Conservation (phyloP, 2,329 filamentous ascomycete genomes). For the Fusarium redolens region DNA sequence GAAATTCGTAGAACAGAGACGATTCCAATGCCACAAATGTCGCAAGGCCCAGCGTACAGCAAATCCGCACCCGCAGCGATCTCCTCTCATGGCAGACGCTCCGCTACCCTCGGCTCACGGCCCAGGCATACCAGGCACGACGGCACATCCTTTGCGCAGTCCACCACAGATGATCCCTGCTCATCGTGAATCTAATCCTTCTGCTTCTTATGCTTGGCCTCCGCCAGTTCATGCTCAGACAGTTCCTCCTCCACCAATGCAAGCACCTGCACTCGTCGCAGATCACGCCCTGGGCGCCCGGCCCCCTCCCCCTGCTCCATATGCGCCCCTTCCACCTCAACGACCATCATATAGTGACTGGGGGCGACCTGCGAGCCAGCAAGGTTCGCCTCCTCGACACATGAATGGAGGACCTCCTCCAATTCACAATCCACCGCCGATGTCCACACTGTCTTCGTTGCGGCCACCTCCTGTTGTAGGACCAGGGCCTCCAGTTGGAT, state of each 20-base stretch:
- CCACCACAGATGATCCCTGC: conserved; percentile 44
- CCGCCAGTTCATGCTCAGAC: conserved; percentile 39
- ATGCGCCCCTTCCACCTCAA: conserved; percentile 44
- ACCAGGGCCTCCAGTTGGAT: conserved; percentile 48
- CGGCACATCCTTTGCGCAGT: conserved; percentile 44
- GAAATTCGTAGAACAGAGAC: conserved; percentile 69
- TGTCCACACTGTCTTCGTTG: conserved; percentile 57
- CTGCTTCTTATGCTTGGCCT: conserved; percentile 42
- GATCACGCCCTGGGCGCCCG: conserved; percentile 46
- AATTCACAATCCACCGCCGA: conserved; percentile 47
- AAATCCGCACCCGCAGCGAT: conserved; percentile 42
- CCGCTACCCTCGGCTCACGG: conserved; percentile 31
- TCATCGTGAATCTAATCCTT: conserved; percentile 43
- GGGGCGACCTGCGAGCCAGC: conserved; percentile 62
- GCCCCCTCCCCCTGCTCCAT: conserved; percentile 44
- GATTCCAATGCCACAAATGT: conserved; percentile 82
- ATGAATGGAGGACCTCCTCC: conserved; percentile 59
- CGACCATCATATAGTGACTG: conserved; percentile 57
- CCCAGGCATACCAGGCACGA: conserved; percentile 30
- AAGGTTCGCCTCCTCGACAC: conserved; percentile 60
- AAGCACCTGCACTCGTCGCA: conserved; percentile 38
- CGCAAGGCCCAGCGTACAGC: conserved; percentile 65
- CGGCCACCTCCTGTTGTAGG: conserved; percentile 61
- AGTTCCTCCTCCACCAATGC: conserved; percentile 36
- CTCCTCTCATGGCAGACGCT: conserved; percentile 37